Evolutionary conservation across 176 grass and related monocot species (phyloP).

Genomic region (Hordeum marinum): DNA sequence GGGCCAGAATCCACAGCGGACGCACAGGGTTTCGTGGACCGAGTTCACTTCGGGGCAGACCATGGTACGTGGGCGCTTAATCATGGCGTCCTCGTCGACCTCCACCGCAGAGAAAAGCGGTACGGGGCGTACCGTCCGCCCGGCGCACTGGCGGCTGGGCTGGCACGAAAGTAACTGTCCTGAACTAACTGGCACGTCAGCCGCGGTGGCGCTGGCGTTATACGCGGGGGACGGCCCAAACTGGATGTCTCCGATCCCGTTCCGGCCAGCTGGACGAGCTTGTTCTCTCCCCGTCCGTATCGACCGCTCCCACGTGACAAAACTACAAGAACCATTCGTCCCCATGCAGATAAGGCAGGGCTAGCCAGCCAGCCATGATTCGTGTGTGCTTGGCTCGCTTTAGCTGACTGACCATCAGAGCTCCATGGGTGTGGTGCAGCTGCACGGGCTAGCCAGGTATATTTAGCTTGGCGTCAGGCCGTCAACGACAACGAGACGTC

Average conservation of each 20-base stretch:
- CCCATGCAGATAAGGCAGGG: neutral
- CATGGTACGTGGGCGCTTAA: too few species aligned
- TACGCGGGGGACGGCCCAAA: neutral
- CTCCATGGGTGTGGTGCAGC: neutral
- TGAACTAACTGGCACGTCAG: neutral
- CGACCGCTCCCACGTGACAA: neutral
- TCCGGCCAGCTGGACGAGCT: neutral
- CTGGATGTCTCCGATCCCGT: neutral
- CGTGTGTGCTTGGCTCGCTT: neutral
- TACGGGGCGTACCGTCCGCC: too few species aligned
- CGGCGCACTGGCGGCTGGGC: too few species aligned
- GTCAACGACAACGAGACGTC: neutral
- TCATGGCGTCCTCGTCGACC: too few species aligned
- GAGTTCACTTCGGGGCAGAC: too few species aligned
- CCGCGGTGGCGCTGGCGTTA: neutral
- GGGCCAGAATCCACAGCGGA: neutral
- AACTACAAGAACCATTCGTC: neutral
- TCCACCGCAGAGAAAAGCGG: too few species aligned
- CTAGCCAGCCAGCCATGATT: neutral
- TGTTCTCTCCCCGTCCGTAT: neutral
- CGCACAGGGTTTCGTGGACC: too few species aligned
- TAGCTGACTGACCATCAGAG: neutral
- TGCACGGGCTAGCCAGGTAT: neutral
- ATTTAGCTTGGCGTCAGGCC: neutral
- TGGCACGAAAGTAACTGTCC: neutral